phyloP scores from a whole-genome alignment of 768 basidiomycete genomes.

The Russula emetica region DNA sequence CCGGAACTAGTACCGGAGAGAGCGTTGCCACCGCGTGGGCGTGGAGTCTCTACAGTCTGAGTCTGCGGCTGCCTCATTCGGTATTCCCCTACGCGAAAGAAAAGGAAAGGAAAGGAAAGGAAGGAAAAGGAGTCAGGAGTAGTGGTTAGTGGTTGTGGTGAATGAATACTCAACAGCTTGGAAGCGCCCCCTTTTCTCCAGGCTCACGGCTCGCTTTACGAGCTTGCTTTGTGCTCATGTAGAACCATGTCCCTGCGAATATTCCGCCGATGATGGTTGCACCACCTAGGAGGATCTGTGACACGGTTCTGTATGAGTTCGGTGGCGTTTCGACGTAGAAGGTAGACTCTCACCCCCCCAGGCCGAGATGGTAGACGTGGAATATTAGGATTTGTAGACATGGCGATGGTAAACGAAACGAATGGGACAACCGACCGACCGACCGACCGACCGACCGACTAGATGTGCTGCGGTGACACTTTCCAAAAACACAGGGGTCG shows the following conservation, averaged over 20 bases:
- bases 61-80: too few relatives aligned
- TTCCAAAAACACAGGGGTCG: not conserved
- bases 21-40: not conserved
- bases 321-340: not conserved
- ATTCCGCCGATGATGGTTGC: slow-evolving; percentile 14
- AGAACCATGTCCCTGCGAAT: slow-evolving; percentile 16
- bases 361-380: slow-evolving; percentile 5
- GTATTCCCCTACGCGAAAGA: slow-evolving; percentile 10
- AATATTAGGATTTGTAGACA: not conserved
- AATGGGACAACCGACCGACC: too few relatives aligned
- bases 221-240: slow-evolving; percentile 20
- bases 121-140: not conserved
- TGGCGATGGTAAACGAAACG: not conserved
- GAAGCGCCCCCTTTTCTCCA: slow-evolving; percentile 16
- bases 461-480: not conserved
- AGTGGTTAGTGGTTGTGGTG: not conserved
- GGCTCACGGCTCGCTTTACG: slow-evolving; percentile 23
- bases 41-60: slow-evolving; percentile 9
- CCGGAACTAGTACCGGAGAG: not conserved
- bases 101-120: too few relatives aligned
- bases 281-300: slow-evolving; percentile 17
- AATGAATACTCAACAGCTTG: slow-evolving; percentile 14
- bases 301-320: not conserved
- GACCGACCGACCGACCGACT: too few relatives aligned
- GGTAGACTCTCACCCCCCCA: not conserved